Conservation (phyloP, 257 asterid genomes). For the Asclepias syriaca region DNA sequence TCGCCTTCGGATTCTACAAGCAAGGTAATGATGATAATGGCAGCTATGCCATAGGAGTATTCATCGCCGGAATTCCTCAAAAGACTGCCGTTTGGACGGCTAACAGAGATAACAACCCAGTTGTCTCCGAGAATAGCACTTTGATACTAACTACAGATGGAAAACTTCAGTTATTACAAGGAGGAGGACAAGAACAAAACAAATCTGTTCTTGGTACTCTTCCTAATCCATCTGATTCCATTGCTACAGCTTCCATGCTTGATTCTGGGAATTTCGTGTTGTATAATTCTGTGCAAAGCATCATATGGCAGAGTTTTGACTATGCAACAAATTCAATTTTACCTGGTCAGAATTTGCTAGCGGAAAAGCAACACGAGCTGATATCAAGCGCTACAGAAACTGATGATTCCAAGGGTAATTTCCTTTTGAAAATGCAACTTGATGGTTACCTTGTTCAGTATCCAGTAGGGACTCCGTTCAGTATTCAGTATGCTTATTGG, state of each 20-base stretch:
- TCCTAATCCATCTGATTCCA: not conserved
- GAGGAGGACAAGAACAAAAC: conserved; percentile 1
- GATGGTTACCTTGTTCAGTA: conserved; percentile 58
- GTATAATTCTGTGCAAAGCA: conserved; percentile 11
- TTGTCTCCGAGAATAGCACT: conserved; percentile 13
- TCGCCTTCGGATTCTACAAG: conserved; percentile 36
- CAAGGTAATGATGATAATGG: not conserved
- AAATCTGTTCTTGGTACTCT: not conserved
- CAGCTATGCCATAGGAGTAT: conserved; percentile 24
- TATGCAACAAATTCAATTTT: conserved; percentile 45
- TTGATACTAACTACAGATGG: conserved; percentile 33
- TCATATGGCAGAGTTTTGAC: conserved; percentile 54
- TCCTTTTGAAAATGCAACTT: conserved; percentile 35
- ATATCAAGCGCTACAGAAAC: conserved; percentile 34
- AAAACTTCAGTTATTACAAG: conserved; percentile 24
- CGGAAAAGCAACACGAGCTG: conserved; percentile 14
- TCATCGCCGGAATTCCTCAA: conserved; percentile 11
- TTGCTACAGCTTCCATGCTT: conserved; percentile 39
- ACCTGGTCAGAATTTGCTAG: conserved; percentile 30
- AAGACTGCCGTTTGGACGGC: conserved; percentile 32
- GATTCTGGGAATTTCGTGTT: conserved; percentile 54
- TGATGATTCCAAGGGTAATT: conserved; percentile 25
- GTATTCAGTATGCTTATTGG: conserved; percentile 22
- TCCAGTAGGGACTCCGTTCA: conserved; percentile 8
- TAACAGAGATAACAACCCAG: conserved; percentile 18